phyloP scores from a whole-genome alignment of 2,329 filamentous ascomycete species.

The Colletotrichum noveboracense region DNA sequence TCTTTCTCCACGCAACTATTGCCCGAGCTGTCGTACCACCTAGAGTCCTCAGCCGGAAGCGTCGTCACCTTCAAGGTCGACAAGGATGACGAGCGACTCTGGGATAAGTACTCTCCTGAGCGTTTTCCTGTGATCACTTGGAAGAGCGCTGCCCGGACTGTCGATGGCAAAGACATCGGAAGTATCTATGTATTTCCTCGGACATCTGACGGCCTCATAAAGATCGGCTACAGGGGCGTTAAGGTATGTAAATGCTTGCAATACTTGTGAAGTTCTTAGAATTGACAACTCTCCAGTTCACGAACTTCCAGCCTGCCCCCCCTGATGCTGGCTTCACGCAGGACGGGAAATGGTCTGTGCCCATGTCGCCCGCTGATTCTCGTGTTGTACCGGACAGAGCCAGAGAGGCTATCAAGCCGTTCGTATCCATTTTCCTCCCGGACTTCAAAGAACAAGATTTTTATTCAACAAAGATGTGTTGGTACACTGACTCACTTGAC shows the following conservation, averaged over 20 bases:
- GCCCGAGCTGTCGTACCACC: constrained; percentile 23
- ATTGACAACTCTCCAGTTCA: constrained; percentile 18
- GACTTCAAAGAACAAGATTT: constrained; percentile 40
- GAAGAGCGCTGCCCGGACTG: constrained; percentile 31
- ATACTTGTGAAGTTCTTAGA: neutral
- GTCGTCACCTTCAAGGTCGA: constrained; percentile 24
- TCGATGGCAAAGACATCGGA: constrained; percentile 31
- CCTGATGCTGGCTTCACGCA: constrained; percentile 30
- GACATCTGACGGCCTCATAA: constrained; percentile 27
- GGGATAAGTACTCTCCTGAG: constrained; percentile 37
- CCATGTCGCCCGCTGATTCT: constrained; percentile 28
- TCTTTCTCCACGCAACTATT: constrained; percentile 34
- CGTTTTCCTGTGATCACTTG: constrained; percentile 36
- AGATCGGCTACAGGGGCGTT: constrained; percentile 33
- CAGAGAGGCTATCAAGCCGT: constrained; percentile 30
- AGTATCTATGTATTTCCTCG: constrained; percentile 32
- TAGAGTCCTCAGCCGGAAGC: constrained; percentile 27
- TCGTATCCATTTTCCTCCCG: constrained; percentile 44
- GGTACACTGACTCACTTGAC: constrained; percentile 62
- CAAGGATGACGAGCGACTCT: constrained; percentile 26
- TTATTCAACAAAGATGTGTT: constrained; percentile 56
- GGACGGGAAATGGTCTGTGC: constrained; percentile 35
- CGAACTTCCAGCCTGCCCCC: constrained; percentile 34
- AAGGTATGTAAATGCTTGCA: constrained; percentile 41
- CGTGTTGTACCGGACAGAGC: constrained; percentile 24